Conservation (phyloP, 2,329 filamentous ascomycete genomes). For the Colletotrichum lupini region DNA sequence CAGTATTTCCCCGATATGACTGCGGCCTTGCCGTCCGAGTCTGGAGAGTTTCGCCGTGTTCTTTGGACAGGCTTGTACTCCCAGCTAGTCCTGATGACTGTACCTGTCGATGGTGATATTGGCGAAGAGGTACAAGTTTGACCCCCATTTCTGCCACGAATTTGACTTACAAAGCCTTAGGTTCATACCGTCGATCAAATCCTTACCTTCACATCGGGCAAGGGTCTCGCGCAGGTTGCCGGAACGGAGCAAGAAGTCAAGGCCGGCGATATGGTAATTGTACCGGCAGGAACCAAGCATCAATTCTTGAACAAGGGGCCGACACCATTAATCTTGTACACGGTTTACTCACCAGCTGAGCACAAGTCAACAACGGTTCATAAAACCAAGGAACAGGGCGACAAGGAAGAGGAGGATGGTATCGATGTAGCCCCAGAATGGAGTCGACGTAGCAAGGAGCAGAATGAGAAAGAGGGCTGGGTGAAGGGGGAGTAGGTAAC, state of each 20-base stretch:
- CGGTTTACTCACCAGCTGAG: constrained; percentile 72
- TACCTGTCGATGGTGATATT: constrained; percentile 72
- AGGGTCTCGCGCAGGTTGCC: constrained; percentile 66
- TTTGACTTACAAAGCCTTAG: constrained; percentile 30
- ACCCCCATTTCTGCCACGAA: not conserved
- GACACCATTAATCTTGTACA: constrained; percentile 69
- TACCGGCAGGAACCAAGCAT: constrained; percentile 73
- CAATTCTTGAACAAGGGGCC: constrained; percentile 73
- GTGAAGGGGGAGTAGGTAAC: constrained; percentile 52
- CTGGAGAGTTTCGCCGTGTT: constrained; percentile 69
- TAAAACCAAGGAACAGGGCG: constrained; percentile 71
- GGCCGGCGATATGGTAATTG: constrained; percentile 52
- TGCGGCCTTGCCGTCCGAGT: constrained; percentile 62
- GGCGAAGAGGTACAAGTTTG: constrained; percentile 66
- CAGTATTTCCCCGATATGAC: constrained; percentile 69
- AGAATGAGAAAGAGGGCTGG: constrained; percentile 67
- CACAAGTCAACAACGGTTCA: constrained; percentile 70
- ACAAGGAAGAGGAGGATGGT: constrained; percentile 70
- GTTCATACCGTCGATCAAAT: constrained; percentile 73
- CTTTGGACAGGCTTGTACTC: constrained; percentile 72
- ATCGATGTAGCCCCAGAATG: constrained; percentile 71
- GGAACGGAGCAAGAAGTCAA: constrained; percentile 65
- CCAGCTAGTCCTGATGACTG: constrained; percentile 73
- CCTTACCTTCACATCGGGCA: constrained; percentile 71
- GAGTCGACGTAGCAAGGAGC: constrained; percentile 64